These are phyloP conservation scores for Nephelium lappaceum DNA, from an alignment of 345 rosid genomes.

Conservation along the genomic window DNA sequence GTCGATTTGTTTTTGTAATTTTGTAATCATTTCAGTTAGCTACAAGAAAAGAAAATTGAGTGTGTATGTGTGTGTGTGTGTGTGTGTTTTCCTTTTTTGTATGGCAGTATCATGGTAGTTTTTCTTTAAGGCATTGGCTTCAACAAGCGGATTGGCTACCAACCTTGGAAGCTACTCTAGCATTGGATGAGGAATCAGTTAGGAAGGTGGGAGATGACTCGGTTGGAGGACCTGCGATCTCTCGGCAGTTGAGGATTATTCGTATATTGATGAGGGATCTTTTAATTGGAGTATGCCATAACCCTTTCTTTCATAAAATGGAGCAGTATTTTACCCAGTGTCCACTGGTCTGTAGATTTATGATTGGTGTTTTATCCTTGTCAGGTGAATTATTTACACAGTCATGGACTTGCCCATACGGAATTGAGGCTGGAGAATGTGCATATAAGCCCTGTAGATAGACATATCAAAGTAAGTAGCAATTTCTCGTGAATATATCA, in stretches of 20 bases:
- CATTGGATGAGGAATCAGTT: slow-evolving; percentile 88
- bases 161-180: slow-evolving; percentile 90
- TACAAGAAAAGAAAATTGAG: not conserved
- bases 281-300: slow-evolving; percentile 79
- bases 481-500: not conserved
- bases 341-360: slow-evolving; percentile 8
- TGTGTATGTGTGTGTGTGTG: not conserved
- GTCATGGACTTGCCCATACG: slow-evolving; percentile 97
- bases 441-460: slow-evolving; percentile 91
- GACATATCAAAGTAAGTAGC: slow-evolving; percentile 81
- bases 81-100: not conserved
- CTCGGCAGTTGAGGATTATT: slow-evolving; percentile 78
- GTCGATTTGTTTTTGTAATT: not conserved
- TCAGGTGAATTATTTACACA: slow-evolving; percentile 96
- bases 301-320: slow-evolving; percentile 4
- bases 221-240: slow-evolving; percentile 93
- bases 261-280: slow-evolving; percentile 89
- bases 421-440: slow-evolving; percentile 95
- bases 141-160: slow-evolving; percentile 97
- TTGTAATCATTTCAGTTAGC: not conserved
- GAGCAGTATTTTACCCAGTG: not conserved
- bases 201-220: slow-evolving; percentile 90
- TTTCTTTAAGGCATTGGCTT: slow-evolving; percentile 94
- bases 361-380: slow-evolving; percentile 23
- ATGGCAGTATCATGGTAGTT: slow-evolving; percentile 90